Evolutionary conservation across 176 grass and related monocot species (phyloP).

Genomic region (Oryza meyeriana): DNA sequence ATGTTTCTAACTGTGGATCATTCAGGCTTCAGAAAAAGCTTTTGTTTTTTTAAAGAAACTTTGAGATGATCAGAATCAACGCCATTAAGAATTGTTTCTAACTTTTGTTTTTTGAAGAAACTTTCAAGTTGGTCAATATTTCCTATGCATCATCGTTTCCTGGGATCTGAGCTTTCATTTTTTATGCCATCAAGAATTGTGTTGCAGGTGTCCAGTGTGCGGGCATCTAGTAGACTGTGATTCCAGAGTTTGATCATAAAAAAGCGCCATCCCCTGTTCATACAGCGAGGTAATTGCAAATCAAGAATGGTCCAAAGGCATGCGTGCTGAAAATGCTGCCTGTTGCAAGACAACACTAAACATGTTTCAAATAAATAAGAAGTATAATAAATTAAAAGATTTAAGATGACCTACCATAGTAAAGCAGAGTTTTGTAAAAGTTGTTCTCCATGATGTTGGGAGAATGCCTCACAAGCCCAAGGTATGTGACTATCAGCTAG

Average conservation of each 20-base stretch:
- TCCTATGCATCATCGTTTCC: constrained; percentile 12
- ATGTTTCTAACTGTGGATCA: neutral
- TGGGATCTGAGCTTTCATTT: constrained; percentile 18
- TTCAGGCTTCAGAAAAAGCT: neutral
- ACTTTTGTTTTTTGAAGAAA: neutral
- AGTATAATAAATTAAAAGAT: neutral
- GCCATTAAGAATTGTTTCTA: no score
- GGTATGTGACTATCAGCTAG: constrained; percentile 70
- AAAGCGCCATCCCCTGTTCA: constrained; percentile 64
- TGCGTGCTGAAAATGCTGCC: neutral
- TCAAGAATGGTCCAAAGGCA: neutral
- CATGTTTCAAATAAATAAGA: neutral
- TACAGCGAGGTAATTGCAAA: neutral
- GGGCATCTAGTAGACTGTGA: constrained; percentile 70
- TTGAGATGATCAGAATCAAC: neutral
- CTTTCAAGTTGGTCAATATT: neutral
- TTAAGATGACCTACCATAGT: constrained; percentile 36
- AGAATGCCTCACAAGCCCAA: constrained; percentile 77
- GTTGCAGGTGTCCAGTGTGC: constrained; percentile 70
- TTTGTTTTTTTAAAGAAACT: neutral
- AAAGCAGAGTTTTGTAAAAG: constrained; percentile 46
- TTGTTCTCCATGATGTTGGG: constrained; percentile 54
- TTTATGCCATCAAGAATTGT: constrained; percentile 49
- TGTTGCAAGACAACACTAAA: neutral
- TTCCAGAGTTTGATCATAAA: constrained; percentile 94